Base-by-base conservation (phyloP, 2,329 filamentous ascomycete genomes). In the Bipolaris zeicola region DNA sequence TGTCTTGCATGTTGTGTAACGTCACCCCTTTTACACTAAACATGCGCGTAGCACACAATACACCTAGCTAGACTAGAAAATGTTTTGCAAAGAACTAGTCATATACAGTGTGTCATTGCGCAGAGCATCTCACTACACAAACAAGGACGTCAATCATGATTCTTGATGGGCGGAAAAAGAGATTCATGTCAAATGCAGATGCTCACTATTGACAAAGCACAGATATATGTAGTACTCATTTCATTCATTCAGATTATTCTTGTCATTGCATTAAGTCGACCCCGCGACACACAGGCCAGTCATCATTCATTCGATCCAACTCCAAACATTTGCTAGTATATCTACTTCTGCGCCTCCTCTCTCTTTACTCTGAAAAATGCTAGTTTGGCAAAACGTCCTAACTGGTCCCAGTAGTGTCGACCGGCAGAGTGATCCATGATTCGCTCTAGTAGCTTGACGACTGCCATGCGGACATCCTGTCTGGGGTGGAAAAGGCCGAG, bases 401-500 rank as follows among this genome's bases (percentile, higher is more conserved):
- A 80, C 28, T 87, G 86, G 63, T 84, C 87, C 91, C 94, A 99
- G 83, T 95, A 98, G 77, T 98, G 92, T 69, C 92, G 85, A 1
- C 95, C 95, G 8, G 92, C 95, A 70, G 96, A 90, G 76, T 99
- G 94, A 55, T 89, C 87, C 64, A 87, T 85, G 52, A 99, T 87
- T 20, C 92, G 85, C 64, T 94, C 92, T 20, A 99, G 77, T 34
- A 99, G 79, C 58, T 90, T 90, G 1, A 91, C 89, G 2, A 91
- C 90, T 52, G 87, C 87, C 65, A 89, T 78, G 34, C 95, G 84
- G 10, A 97, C 93, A 49, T 92, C 89, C 34, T 83, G 82, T 62
- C 93, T 87, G 52, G 92, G 92, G 79, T 99, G 95, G 74, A 98
- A 97, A 5, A 99, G 81, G 0, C 95, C 95, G 49, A 98, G 84